phyloP scores from a whole-genome alignment of 1,284 basidiomycete species.

The Taiwanofungus camphoratus region DNA sequence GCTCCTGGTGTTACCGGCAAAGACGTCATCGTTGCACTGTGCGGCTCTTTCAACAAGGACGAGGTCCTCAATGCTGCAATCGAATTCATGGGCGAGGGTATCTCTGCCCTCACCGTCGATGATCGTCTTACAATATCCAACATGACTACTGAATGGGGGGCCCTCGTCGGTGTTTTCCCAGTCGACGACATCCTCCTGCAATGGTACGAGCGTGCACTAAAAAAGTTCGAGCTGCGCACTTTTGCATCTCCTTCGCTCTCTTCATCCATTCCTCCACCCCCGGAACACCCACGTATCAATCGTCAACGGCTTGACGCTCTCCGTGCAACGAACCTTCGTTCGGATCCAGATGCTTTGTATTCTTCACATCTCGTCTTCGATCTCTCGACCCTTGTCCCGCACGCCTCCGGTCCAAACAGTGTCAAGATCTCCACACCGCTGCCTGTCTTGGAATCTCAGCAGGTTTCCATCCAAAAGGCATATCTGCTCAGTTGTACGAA shows the following conservation, averaged over 20 bases:
- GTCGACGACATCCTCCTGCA: conserved; percentile 78
- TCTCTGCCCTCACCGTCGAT: conserved; percentile 79
- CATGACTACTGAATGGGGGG: conserved; percentile 99
- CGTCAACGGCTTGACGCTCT: conserved; percentile 65
- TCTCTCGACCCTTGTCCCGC: conserved; percentile 89
- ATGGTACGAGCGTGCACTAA: conserved; percentile 86
- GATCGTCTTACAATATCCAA: conserved; percentile 94
- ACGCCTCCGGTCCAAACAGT: conserved; percentile 96
- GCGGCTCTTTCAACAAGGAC: conserved; percentile 95
- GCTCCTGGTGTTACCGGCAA: conserved; percentile 94
- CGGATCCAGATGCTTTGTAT: conserved; percentile 82
- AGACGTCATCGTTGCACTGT: conserved; percentile 96
- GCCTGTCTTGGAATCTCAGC: conserved; percentile 67
- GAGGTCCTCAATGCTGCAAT: conserved; percentile 98
- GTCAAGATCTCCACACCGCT: conserved; percentile 95
- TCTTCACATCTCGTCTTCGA: conserved; percentile 89
- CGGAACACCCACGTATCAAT: conserved; percentile 88
- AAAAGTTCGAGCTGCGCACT: conserved; percentile 74
- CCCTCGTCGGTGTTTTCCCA: conserved; percentile 93
- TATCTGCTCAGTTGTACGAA: conserved; percentile 99
- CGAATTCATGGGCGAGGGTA: conserved; percentile 94
- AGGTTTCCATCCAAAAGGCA: conserved; percentile 91
- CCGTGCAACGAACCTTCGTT: conserved; percentile 48
- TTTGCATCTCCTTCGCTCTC: conserved; percentile 52
- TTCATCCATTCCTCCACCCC: conserved; percentile 59